Percentiles rank a stretch among this genome's conserved stretches.
These are phyloP conservation scores for Neoscytalidium dimidiatum DNA, from an alignment of 2,329 filamentous ascomycete genomes.

Conservation along the genomic window DNA sequence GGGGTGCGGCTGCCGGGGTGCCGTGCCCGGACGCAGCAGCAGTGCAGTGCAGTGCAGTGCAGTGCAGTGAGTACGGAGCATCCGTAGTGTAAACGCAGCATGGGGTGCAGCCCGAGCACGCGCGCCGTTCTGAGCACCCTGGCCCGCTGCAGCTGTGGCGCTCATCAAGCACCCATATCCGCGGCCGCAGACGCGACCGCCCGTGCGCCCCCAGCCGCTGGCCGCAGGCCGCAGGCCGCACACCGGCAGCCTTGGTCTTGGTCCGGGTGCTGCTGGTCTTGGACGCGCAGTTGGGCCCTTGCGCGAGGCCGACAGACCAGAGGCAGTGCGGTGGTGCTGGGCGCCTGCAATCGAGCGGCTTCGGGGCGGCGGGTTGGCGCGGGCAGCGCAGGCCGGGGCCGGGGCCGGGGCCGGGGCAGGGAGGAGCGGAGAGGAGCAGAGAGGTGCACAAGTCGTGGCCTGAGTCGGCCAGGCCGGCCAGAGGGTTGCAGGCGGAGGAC, in stretches of 20 bases:
- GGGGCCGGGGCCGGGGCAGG: not conserved
- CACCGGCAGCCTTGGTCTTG: not conserved
- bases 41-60: too few relatives aligned
- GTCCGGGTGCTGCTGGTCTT: too few relatives aligned
- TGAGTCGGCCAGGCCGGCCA: slow-evolving; percentile 6
- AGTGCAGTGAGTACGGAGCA: too few relatives aligned
- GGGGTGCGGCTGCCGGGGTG: not conserved
- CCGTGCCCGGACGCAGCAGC: too few relatives aligned
- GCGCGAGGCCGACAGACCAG: too few relatives aligned
- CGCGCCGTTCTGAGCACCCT: not conserved
- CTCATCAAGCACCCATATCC: slow-evolving; percentile 4
- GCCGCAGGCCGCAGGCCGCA: not conserved
- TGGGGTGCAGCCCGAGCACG: slow-evolving; percentile 12
- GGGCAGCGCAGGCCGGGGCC: not conserved
- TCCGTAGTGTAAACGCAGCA: slow-evolving; percentile 3
- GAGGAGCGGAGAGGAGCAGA: not conserved
- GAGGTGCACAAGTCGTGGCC: not conserved
- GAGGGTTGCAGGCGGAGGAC: not conserved
- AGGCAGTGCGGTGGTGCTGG: too few relatives aligned
- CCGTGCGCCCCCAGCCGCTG: not conserved
- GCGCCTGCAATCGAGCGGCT: not conserved
- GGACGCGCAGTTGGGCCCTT: too few relatives aligned
- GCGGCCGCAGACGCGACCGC: slow-evolving; percentile 3
- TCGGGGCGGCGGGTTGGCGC: not conserved
- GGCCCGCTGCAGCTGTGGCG: slow-evolving; percentile 8